These are phyloP conservation scores for Coniochaeta prunicola DNA, from an alignment of 2,329 filamentous ascomycete species.

Conservation along the genomic window DNA sequence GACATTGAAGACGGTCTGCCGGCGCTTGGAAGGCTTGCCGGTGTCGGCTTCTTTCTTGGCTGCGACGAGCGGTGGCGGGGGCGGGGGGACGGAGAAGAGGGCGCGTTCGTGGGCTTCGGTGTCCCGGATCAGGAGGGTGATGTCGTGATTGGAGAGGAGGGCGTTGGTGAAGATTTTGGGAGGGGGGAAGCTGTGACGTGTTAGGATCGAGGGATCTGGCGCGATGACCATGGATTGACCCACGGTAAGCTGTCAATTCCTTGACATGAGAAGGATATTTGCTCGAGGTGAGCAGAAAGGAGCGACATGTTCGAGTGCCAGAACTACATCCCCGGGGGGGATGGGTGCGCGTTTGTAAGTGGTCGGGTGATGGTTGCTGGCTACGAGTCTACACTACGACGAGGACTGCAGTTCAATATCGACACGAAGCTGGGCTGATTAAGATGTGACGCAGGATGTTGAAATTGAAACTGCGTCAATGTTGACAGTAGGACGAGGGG, in stretches of 20 bases:
- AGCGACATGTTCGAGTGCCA: no score
- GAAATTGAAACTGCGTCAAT: background rate
- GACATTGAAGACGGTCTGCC: slow-evolving; percentile 61
- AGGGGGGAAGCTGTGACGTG: slow-evolving; percentile 63
- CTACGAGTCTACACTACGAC: no score
- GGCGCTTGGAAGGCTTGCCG: slow-evolving; percentile 37
- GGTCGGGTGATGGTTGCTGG: background rate
- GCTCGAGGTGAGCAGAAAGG: slow-evolving; percentile 64
- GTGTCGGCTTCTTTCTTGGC: slow-evolving; percentile 39
- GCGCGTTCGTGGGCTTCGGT: slow-evolving; percentile 92
- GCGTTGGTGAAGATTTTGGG: slow-evolving; percentile 97
- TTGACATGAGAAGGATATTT: slow-evolving; percentile 68
- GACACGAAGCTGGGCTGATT: background rate
- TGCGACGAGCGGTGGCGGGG: slow-evolving; percentile 41
- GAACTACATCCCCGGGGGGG: background rate
- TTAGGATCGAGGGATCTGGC: background rate
- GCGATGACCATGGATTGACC: slow-evolving; percentile 16
- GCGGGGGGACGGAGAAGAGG: slow-evolving; percentile 82
- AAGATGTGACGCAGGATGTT: background rate
- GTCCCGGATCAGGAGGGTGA: slow-evolving; percentile 89
- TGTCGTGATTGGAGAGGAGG: slow-evolving; percentile 80
- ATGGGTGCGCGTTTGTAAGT: no score
- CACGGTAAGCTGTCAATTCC: slow-evolving; percentile 71
- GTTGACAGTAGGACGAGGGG: background rate
- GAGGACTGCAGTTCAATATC: no score